These are phyloP conservation scores for Tetrahymena malaccensis DNA, from an alignment of 73 alveolate genomes.

Conservation along the genomic window DNA sequence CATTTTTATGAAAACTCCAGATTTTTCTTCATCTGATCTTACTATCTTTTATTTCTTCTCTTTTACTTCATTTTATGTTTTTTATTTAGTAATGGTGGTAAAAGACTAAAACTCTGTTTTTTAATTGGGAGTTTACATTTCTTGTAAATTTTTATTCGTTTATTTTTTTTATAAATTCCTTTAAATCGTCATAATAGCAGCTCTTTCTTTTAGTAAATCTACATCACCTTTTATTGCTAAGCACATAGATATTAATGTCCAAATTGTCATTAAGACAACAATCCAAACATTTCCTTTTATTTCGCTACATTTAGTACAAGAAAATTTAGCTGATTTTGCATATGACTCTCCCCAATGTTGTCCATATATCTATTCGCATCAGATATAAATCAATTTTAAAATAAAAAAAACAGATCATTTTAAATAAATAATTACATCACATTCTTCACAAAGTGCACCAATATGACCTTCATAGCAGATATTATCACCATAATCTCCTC, in stretches of 20 bases:
- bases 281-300: not conserved
- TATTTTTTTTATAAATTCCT: not conserved
- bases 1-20: conserved; percentile 8
- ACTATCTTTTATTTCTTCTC: not conserved
- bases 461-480: conserved; percentile 22
- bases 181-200: not conserved
- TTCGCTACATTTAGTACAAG: not conserved
- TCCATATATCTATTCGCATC: not conserved
- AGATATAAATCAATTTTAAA: not conserved
- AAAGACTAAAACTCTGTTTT: not conserved
- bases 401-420: not conserved
- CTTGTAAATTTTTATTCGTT: not conserved
- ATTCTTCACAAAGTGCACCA: conserved; percentile 36
- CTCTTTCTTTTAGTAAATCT: not conserved
- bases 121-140: not conserved
- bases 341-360: not conserved
- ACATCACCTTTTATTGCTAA: not conserved
- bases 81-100: not conserved
- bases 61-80: not conserved
- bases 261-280: not conserved
- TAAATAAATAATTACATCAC: not conserved
- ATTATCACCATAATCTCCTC: conserved; percentile 21
- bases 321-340: not conserved
- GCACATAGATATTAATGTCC: conserved; percentile 19
- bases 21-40: not conserved